Base-by-base conservation (phyloP, 306 rosid species). In the Hippophae gyantsensis region DNA sequence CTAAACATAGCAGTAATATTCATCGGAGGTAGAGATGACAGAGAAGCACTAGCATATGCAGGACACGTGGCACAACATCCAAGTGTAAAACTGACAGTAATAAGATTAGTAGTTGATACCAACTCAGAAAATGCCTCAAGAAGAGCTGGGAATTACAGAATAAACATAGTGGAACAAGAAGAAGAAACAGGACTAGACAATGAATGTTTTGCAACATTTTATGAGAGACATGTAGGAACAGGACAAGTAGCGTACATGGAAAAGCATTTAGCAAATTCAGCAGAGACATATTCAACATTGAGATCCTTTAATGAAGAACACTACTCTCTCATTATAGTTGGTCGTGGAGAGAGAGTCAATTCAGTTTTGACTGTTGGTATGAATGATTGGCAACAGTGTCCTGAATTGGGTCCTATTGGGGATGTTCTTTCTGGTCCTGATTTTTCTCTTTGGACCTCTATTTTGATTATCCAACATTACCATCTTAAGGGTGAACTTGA, bases 301-400 rank as follows among this genome's bases (percentile, higher is more conserved):
- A 82, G 68, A 74, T 82, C 92, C 13, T 65, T 92, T 2, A 32
- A 32, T 43, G 96, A 85, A 68, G 98, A 96, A 13, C 72, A 75
- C 61, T 92, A 85, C 69, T 73, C 96, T 13, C 79, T 92, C 2
- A 76, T 87, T 8, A 82, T 87, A 9, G 95, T 92, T 9, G 98
- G 98, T 53, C 71, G 82, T 72, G 95, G 94, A 42, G 89, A 89
- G 13, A 78, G 89, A 42, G 76, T 80, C 27, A 87, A 92, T 67
- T 81, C 98, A 0, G 48, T 78, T 42, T 65, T 92, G 69, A 92
- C 95, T 3, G 72, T 70, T 13, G 96, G 96, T 6, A 92, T 92
- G 98, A 88, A 74, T 27, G 98, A 87, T 10, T 92, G 96, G 98
- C 89, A 92, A 68, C 95, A 85, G 10, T 85, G 96, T 49, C 98